Evolutionary conservation across 2,329 filamentous ascomycete species (phyloP).

Genomic region (Myriosclerotinia scirpicola): DNA sequence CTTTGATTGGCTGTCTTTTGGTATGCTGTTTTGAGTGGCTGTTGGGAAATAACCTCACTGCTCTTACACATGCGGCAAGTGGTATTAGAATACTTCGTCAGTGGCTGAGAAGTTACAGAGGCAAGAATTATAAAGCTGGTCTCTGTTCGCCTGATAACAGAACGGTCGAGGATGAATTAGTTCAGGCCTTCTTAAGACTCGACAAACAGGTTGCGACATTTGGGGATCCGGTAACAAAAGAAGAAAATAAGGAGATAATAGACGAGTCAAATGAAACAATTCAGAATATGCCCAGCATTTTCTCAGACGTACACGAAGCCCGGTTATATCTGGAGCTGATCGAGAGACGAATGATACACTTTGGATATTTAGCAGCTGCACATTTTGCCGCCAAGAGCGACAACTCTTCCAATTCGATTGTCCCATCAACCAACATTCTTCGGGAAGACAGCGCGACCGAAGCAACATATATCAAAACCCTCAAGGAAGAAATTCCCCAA

Average conservation of each 20-base stretch:
- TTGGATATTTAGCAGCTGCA: slow-evolving; percentile 21
- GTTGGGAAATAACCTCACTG: slow-evolving; percentile 19
- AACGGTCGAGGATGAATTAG: slow-evolving; percentile 26
- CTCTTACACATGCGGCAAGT: slow-evolving; percentile 19
- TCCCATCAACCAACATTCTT: too few relatives aligned
- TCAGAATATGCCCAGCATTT: slow-evolving; percentile 22
- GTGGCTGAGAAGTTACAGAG: slow-evolving; percentile 16
- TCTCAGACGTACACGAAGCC: slow-evolving; percentile 20
- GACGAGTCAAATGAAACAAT: slow-evolving; percentile 22
- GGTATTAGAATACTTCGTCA: slow-evolving; percentile 15
- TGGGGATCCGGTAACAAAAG: slow-evolving; percentile 16
- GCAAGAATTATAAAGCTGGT: slow-evolving; percentile 7
- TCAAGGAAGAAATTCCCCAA: slow-evolving; percentile 1
- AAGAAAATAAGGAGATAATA: slow-evolving; percentile 22
- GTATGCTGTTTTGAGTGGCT: slow-evolving; percentile 26
- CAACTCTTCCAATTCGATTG: background rate
- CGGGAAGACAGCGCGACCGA: background rate
- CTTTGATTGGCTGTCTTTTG: slow-evolving; percentile 24
- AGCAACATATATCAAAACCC: background rate
- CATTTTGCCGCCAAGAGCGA: background rate
- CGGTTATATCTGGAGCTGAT: slow-evolving; percentile 28
- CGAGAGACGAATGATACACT: slow-evolving; percentile 27
- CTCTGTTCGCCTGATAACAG: slow-evolving; percentile 12
- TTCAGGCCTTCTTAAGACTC: slow-evolving; percentile 23
- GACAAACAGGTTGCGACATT: slow-evolving; percentile 27